Evolutionary conservation across 306 rosid species (phyloP), one percentile per base, ranked within the genome.

Genomic region (Vicia villosa): DNA sequence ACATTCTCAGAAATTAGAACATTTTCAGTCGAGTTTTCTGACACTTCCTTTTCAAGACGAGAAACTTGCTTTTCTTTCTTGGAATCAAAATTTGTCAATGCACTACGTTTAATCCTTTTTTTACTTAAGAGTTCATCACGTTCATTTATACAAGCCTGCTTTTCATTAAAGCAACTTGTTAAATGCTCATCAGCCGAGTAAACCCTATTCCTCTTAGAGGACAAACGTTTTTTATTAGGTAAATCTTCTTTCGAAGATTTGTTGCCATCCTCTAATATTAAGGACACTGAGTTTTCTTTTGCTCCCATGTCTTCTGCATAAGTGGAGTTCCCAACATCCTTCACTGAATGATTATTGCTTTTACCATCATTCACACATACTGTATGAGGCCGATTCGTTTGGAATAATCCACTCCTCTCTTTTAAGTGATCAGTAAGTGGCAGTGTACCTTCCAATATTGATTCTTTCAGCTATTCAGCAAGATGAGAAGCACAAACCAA

Each of bases 381-480:
- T 60, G 37, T 47, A 46, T 70, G 34, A 49, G 38, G 73, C 63
- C 13, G 72, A 69, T 38, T 84, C 41, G 13, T 61, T 24, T 46
- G 51, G 4, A 73, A 38, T 75, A 88, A 75, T 42, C 91, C 87
- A 72, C 89, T 76, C 72, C 66, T 85, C 43, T 46, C 80, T 79
- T 77, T 83, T 64, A 93, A 79, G 72, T 45, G 32, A 77, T 81
- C 87, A 66, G 85, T 68, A 80, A 70, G 72, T 8, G 87, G 86
- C 70, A 77, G 86, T 20, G 81, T 83, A 38, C 90, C 93, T 52
- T 82, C 83, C 69, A 82, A 73, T 66, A 92, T 76, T 20, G 89
- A 73, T 62, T 81, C 88, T 81, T 85, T 86, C 79, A 92, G 78
- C 98, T 92, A 86, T 61, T 81, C 41, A 62, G 21, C 55, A 63